Evolutionary conservation across 129 eudicot species (phyloP), one percentile per base, ranked within the genome.

Genomic region (Silybum marianum): DNA sequence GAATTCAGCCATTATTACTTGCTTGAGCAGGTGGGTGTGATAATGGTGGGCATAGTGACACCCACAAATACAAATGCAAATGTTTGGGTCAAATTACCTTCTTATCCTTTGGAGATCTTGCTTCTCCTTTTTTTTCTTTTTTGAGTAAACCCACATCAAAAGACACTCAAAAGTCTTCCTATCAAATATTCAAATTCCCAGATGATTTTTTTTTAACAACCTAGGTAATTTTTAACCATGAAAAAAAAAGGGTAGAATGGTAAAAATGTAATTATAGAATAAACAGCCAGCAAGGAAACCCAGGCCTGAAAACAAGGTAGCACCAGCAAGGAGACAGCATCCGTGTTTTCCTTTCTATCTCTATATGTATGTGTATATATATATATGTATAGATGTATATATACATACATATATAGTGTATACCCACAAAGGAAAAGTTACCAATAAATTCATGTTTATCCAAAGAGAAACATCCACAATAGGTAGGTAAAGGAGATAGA

Each of bases 21-120:
- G 65, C 23, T 58, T 58, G 65, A 58, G 65, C 65, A 58, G 65
- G 65, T 58, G 65, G 65, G 10, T 58, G 65, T 58, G 65, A 58
- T 58, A 18, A 58, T 58, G 23, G 65, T 51, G 63, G 63, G 9
- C 19, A 51, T 51, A 51, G 65, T 18, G 65, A 58, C 65, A 58
- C 65, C 65, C 65, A 58, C 63, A 42, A 54, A 36, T 36, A 58
- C 63, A 42, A 54, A 36, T 36, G 40, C 40, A 36, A 54, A 48
- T 16, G 63, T 54, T 7, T 19, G 23, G 7, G 65, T 58, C 9
- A 58, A 58, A 58, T 58, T 58, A 58, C 65, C 65, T 58, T 58
- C 65, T 58, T 18, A 58, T 19, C 65, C 65, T 58, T 58, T 58
- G 9, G 22, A 7, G 21, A 58, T 9, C 18, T 16, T 51, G 23